These are phyloP conservation scores for Monosporascus sp. DNA, from an alignment of 2,329 filamentous ascomycete genomes.

Conservation along the genomic window DNA sequence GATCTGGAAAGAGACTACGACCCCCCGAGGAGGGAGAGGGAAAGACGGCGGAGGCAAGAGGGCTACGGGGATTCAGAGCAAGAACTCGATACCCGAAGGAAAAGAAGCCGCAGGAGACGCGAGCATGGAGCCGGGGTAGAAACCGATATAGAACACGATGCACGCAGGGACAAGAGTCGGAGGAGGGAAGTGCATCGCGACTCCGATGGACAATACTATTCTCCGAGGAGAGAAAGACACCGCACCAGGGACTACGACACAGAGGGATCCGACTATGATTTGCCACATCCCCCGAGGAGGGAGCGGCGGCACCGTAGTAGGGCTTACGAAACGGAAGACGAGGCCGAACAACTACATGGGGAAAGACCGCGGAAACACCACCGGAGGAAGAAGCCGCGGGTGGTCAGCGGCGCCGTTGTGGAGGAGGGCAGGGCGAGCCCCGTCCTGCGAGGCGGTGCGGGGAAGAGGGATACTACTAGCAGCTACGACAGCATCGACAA, in stretches of 20 bases:
- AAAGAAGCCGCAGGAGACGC: constrained; percentile 7
- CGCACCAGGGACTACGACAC: constrained; percentile 8
- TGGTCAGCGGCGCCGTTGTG: constrained; percentile 65
- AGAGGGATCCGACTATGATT: constrained; percentile 12
- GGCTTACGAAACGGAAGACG: constrained; percentile 10
- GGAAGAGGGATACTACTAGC: constrained; percentile 24
- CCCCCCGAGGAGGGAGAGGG: constrained; percentile 10
- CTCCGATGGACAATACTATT: not conserved
- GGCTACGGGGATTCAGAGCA: constrained; percentile 17
- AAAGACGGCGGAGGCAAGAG: constrained; percentile 10
- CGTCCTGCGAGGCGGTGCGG: constrained; percentile 37
- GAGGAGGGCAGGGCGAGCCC: constrained; percentile 56
- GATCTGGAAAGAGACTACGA: constrained; percentile 15
- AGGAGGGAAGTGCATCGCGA: not conserved
- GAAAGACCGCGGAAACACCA: constrained; percentile 25
- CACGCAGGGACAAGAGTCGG: not conserved
- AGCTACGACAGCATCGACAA: constrained; percentile 47
- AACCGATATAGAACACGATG: not conserved
- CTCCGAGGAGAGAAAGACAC: constrained; percentile 10
- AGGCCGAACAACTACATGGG: constrained; percentile 10
- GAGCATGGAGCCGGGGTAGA: not conserved
- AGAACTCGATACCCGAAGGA: constrained; percentile 14
- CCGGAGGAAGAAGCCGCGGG: constrained; percentile 48
- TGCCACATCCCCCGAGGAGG: constrained; percentile 6
- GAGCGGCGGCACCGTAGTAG: constrained; percentile 10